These are phyloP conservation scores for Zymoseptoria ardabiliae DNA, from an alignment of 2,329 filamentous ascomycete genomes.

Conservation along the genomic window DNA sequence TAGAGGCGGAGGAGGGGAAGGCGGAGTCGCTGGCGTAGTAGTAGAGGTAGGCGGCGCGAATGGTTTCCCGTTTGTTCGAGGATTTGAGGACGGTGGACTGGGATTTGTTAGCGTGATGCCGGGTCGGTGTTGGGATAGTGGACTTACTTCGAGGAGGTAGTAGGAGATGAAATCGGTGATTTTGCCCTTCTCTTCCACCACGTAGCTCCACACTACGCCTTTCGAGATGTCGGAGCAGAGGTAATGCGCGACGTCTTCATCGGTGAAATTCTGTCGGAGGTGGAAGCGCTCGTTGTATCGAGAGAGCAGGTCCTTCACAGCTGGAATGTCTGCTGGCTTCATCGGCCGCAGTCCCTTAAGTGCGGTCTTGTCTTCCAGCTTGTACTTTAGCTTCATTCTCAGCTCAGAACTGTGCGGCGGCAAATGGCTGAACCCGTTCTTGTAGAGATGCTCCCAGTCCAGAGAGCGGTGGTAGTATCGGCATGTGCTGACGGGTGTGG, in stretches of 20 bases:
- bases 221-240: conserved; percentile 66
- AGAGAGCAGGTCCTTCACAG: conserved; percentile 65
- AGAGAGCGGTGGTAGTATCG: conserved; percentile 91
- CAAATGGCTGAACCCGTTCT: conserved; percentile 86
- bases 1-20: conserved; percentile 39
- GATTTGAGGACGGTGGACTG: conserved; percentile 78
- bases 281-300: conserved; percentile 75
- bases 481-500: conserved; percentile 85
- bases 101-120: conserved; percentile 4
- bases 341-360: conserved; percentile 73
- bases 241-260: conserved; percentile 83
- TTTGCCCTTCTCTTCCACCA: conserved; percentile 69
- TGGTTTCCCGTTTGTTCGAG: conserved; percentile 57
- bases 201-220: conserved; percentile 88
- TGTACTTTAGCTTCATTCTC: conserved; percentile 79
- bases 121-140: neutral
- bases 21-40: conserved; percentile 88
- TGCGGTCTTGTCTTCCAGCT: conserved; percentile 61
- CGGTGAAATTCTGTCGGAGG: conserved; percentile 72
- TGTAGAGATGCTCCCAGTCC: conserved; percentile 93
- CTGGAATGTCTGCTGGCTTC: conserved; percentile 68
- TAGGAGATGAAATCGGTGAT: conserved; percentile 98
- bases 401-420: conserved; percentile 75
- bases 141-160: conserved; percentile 67
- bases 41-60: conserved; percentile 90